Evolutionary conservation across 257 asterid species (phyloP).

Genomic region (Avicennia marina): DNA sequence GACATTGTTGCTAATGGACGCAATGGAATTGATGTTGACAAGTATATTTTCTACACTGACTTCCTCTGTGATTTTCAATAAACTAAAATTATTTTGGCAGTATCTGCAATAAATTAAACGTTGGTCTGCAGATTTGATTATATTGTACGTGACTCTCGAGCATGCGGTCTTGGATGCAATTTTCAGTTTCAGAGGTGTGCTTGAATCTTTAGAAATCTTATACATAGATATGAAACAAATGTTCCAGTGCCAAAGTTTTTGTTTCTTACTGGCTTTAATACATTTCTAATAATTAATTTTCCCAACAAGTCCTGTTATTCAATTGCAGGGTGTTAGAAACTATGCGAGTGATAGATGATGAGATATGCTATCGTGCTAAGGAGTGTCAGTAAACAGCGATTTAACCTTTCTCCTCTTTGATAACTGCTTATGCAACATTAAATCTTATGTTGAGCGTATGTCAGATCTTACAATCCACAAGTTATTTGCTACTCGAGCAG

Average conservation of each 20-base stretch:
- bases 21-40: slow-evolving; percentile 93
- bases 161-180: slow-evolving; percentile 88
- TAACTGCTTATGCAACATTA: slow-evolving; percentile 7
- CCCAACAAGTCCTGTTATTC: background rate
- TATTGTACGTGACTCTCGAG: slow-evolving; percentile 86
- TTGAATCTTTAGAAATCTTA: slow-evolving; percentile 5
- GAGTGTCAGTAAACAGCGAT: slow-evolving; percentile 59
- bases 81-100: slow-evolving; percentile 2
- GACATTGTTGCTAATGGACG: slow-evolving; percentile 95
- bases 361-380: slow-evolving; percentile 89
- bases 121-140: slow-evolving; percentile 73
- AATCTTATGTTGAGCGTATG: slow-evolving; percentile 16
- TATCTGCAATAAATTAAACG: slow-evolving; percentile 8
- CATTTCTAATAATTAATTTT: background rate
- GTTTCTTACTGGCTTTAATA: slow-evolving; percentile 2
- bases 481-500: slow-evolving; percentile 86
- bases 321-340: slow-evolving; percentile 74
- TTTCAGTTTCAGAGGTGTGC: slow-evolving; percentile 74
- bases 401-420: background rate
- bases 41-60: slow-evolving; percentile 39
- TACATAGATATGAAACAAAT: background rate
- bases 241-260: slow-evolving; percentile 7
- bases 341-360: slow-evolving; percentile 84
- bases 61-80: slow-evolving; percentile 4
- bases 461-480: slow-evolving; percentile 91